Percentiles rank a stretch among this genome's conserved stretches.
phyloP scores from a whole-genome alignment of 2,329 filamentous ascomycete genomes.

The Botrytis tulipae region DNA sequence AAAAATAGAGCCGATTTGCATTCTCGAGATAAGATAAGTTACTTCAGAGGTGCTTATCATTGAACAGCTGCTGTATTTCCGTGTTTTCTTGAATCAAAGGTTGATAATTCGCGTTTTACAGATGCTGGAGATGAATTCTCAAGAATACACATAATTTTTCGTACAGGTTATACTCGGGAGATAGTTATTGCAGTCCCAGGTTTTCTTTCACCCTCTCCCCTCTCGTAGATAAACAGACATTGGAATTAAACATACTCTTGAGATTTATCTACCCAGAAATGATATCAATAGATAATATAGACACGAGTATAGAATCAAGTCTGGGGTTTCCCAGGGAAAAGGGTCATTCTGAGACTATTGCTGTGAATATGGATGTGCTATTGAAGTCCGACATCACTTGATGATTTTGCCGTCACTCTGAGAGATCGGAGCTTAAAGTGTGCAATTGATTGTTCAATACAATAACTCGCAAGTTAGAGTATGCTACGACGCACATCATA shows the following conservation, averaged over 20 bases:
- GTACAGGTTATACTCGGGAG: not conserved
- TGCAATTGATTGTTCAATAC: not conserved
- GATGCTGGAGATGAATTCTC: not conserved
- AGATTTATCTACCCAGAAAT: fast-evolving
- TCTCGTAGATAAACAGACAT: not conserved
- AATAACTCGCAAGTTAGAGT: not conserved
- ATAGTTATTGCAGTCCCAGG: fast-evolving
- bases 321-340: too few relatives aligned
- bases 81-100: fast-evolving
- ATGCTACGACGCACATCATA: not conserved
- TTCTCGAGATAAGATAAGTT: not conserved
- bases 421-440: not conserved
- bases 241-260: not conserved
- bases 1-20: fast-evolving
- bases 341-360: not conserved
- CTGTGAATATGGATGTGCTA: not conserved
- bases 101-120: too few relatives aligned
- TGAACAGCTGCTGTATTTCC: fast-evolving
- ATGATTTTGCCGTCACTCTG: not conserved
- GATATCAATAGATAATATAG: too few relatives aligned
- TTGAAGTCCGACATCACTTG: not conserved
- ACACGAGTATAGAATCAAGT: too few relatives aligned
- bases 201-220: too few relatives aligned
- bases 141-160: fast-evolving
- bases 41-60: not conserved